Percentiles rank a stretch among this genome's conserved stretches.
phyloP scores from a whole-genome alignment of 106 monocot genomes.

The Dendrobium chrysotoxum region DNA sequence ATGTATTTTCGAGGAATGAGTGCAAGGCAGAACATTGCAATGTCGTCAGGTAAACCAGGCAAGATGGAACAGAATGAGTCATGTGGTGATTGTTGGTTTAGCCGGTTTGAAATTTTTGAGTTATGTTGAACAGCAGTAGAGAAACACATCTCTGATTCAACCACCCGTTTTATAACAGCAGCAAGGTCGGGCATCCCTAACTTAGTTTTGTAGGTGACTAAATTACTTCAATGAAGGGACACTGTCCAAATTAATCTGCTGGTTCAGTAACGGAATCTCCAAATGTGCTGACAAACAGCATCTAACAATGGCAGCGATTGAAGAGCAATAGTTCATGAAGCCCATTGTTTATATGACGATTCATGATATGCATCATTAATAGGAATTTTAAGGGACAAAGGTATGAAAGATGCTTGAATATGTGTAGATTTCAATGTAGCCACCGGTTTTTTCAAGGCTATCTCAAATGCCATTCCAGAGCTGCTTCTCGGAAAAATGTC shows the following conservation, averaged over 20 bases:
- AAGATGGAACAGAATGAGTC: constrained; percentile 44
- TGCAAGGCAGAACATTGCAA: constrained; percentile 79
- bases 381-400: constrained; percentile 71
- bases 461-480: constrained; percentile 60
- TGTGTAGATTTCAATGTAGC: constrained; percentile 18
- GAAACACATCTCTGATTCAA: constrained; percentile 31
- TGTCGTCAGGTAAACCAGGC: constrained; percentile 83
- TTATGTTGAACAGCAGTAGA: constrained; percentile 17
- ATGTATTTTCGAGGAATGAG: constrained; percentile 51
- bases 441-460: constrained; percentile 14
- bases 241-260: neutral
- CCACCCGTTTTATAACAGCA: constrained; percentile 9
- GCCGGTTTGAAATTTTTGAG: constrained; percentile 13
- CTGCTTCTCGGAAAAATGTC: constrained; percentile 12
- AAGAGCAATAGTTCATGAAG: constrained; percentile 1
- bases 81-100: constrained; percentile 5
- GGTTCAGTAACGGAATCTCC: neutral
- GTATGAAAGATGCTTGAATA: constrained; percentile 31
- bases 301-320: neutral
- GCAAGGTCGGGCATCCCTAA: constrained; percentile 23
- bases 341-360: constrained; percentile 7
- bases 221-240: neutral
- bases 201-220: neutral
- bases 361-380: constrained; percentile 70
- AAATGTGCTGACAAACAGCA: neutral